These are phyloP conservation scores for Aspergillus ochraceoroseus DNA, from an alignment of 2,329 filamentous ascomycete genomes.

Conservation along the genomic window DNA sequence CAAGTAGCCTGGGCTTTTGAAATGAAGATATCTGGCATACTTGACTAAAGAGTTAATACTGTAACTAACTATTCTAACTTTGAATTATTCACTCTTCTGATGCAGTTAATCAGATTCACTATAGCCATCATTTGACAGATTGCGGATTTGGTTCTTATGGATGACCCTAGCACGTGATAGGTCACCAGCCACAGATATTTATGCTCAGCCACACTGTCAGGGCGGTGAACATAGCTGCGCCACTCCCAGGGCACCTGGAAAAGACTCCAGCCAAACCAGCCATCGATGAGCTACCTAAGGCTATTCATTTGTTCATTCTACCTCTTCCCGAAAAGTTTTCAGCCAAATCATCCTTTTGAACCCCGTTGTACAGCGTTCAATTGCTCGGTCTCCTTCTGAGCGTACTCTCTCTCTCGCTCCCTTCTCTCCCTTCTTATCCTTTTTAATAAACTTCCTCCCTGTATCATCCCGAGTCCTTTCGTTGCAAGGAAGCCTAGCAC, in stretches of 20 bases:
- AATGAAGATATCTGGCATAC: too few species aligned
- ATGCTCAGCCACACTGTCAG: background rate
- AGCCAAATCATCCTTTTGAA: background rate
- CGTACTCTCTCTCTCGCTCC: slow-evolving; percentile 1
- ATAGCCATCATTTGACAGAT: too few species aligned
- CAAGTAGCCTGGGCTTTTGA: too few species aligned
- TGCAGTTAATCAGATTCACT: too few species aligned
- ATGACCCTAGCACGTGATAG: slow-evolving; percentile 4
- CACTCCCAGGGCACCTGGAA: slow-evolving; percentile 7
- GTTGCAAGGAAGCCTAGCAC: slow-evolving; percentile 11
- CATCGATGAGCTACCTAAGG: slow-evolving; percentile 6
- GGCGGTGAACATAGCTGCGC: slow-evolving; percentile 9
- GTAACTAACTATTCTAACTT: too few species aligned
- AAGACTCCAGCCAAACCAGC: slow-evolving; percentile 11
- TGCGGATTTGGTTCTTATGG: too few species aligned
- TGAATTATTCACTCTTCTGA: too few species aligned
- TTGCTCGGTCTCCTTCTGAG: too few species aligned
- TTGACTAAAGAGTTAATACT: too few species aligned
- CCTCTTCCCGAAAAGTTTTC: slow-evolving; percentile 1
- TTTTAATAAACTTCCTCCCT: slow-evolving; percentile 4
- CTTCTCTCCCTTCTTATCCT: slow-evolving; percentile 1
- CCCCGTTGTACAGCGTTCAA: background rate
- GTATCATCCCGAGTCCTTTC: slow-evolving; percentile 2
- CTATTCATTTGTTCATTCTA: slow-evolving; percentile 7
- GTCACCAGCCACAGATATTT: slow-evolving; percentile 1